Base-by-base conservation (phyloP, 805 yeast genomes). In the Ogataea thermomethanolica region DNA sequence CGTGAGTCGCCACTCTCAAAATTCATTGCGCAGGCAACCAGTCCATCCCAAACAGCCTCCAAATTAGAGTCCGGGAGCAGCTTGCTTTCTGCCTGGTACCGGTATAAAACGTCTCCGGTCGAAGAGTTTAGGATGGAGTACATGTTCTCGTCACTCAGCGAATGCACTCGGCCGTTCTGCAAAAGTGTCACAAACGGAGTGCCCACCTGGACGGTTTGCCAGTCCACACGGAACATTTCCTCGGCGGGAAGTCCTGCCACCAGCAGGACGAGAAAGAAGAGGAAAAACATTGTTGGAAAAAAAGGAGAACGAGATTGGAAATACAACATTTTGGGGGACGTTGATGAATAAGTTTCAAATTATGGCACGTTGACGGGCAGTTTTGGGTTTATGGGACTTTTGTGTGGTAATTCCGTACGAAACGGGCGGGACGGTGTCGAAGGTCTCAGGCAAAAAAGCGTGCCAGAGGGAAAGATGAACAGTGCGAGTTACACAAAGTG, bases 191-290 rank as follows among this genome's bases (percentile, higher is more conserved):
- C 17, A 5, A 39, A 32, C 50, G 71, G 62, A 6, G 54, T 49
- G 1, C 81, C 81, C 22, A 74, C 56, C 35, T 67, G 70, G 23
- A 63, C 64, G 7, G 67, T 55, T 33, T 76, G 71, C 81, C 82
- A 79, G 49, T 80, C 86, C 25, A 64, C 64, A 12, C 59, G 58
- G 53, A 71, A 76, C 0, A 81, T 79, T 44, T 78, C 81, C 38
- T 78, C 82, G 20, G 68, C 59, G 6, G 53, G 44, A 12, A 53
- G 43, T 41, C 27, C 51, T 46, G 17, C 33, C 26, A 20, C 32
- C 45, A 10, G 27, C 8, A 41, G 21, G 23, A 50, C 22, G 31
- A 44, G 30, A 27, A 32, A 37, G 21, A 43, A 38, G 25, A 32
- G 17, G 15, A 38, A 38, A 5, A 32, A 28, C 41, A 38, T 38